Base-by-base conservation (phyloP, 2,329 filamentous ascomycete genomes). In the Venturia carpophila region DNA sequence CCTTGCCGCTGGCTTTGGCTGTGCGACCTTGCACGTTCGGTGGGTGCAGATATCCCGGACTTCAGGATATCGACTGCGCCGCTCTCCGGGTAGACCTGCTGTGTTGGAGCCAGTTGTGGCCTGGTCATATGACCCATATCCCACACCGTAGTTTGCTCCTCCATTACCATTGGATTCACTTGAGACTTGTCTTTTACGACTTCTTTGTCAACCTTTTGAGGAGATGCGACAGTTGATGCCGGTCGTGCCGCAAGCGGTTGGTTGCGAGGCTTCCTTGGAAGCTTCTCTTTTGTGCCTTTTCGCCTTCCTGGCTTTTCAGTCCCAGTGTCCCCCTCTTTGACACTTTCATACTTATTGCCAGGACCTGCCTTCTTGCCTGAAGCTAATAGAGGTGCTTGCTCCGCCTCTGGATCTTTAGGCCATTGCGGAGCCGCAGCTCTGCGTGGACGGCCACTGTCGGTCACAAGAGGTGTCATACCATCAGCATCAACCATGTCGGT, bases 401-500 rank as follows among this genome's bases (percentile, higher is more conserved):
- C 67, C 1, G 42, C 66, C 27, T 91, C 88, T 19, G 83, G 82
- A 37, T 79, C 79, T 70, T 90, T 88, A 52, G 84, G 84, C 78
- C 87, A 92, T 0, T 86, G 90, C 3, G 90, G 89, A 13, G 90
- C 89, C 34, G 81, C 81, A 55, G 79, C 80, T 61, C 81, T 76
- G 65, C 79, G 77, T 17, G 81, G 80, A 61, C 80, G 74, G 56
- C 80, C 80, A 68, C 74, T 79, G 55, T 81, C 80, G 37, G 79
- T 81, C 21, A 79, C 72, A 19, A 71, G 70, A 43, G 75, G 70
- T 65, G 78, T 76, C 43, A 75, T 71, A 68, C 70, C 74, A 67
- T 69, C 71, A 45, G 75, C 80, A 69, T 71, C 76, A 68, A 65
- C 74, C 70, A 69, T 47, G 24, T 55, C 47, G 11, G 56, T 47